Conservation (phyloP, 495 filamentous ascomycete species). For the Annulohypoxylon stygium region DNA sequence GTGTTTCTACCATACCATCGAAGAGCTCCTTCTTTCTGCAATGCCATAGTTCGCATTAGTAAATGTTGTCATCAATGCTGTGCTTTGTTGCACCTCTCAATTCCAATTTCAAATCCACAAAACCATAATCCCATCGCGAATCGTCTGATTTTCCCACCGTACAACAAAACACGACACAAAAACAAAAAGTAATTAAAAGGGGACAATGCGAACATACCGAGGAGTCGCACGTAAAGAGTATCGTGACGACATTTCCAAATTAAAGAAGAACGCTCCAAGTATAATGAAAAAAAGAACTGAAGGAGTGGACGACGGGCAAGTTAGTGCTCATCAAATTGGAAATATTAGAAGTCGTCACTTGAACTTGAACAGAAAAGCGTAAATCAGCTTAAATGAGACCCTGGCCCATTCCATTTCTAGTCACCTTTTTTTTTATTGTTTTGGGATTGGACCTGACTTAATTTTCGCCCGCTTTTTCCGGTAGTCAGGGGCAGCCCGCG, state of each 20-base stretch:
- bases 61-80: not conserved
- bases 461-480: conserved; percentile 30
- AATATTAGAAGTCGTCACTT: conserved; percentile 11
- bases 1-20: conserved; percentile 66
- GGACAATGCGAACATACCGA: conserved; percentile 42
- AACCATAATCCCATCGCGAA: not conserved
- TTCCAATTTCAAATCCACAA: not conserved
- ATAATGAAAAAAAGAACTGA: not conserved
- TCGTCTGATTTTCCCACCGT: not conserved
- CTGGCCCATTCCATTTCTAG: conserved; percentile 23
- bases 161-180: conserved; percentile 1
- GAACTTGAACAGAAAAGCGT: not conserved
- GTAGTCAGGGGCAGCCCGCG: conserved; percentile 44
- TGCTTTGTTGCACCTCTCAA: not conserved
- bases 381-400: conserved; percentile 2
- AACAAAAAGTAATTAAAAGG: not conserved
- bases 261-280: conserved; percentile 12
- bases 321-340: conserved; percentile 42
- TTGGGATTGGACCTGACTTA: not conserved
- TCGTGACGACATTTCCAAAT: conserved; percentile 46
- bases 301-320: conserved; percentile 46
- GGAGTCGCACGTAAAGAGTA: conserved; percentile 52
- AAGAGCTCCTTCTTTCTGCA: conserved; percentile 65
- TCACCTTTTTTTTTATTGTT: conserved; percentile 37
- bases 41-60: conserved; percentile 4